Evolutionary conservation across 83 land plant species (phyloP).

Genomic region (Thuja plicata): DNA sequence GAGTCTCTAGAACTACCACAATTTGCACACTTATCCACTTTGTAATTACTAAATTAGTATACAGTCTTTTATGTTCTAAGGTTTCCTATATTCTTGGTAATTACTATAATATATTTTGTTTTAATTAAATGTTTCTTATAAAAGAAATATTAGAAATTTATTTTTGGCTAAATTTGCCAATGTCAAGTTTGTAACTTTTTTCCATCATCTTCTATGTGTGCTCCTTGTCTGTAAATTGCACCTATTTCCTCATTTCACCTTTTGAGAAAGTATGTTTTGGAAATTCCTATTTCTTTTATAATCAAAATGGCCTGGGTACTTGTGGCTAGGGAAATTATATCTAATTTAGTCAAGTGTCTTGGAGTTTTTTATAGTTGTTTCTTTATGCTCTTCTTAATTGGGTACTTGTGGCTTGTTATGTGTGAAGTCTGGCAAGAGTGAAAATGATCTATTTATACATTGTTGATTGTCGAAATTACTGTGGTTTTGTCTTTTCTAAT

Average conservation of each 20-base stretch:
- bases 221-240: neutral
- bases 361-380: neutral
- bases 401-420: too few relatives aligned
- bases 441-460: neutral
- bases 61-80: too few relatives aligned
- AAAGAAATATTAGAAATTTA: neutral
- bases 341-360: neutral
- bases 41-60: too few relatives aligned
- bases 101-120: too few relatives aligned
- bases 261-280: too few relatives aligned
- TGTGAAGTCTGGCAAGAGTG: conserved; percentile 72
- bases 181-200: neutral
- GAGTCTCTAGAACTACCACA: too few relatives aligned
- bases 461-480: neutral
- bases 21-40: neutral
- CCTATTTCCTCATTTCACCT: neutral
- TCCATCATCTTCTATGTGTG: too few relatives aligned
- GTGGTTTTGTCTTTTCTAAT: neutral
- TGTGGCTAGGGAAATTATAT: neutral
- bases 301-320: too few relatives aligned
- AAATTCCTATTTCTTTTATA: too few relatives aligned
- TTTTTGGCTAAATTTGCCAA: neutral
- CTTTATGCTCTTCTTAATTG: neutral
- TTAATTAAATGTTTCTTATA: too few relatives aligned
- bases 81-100: too few relatives aligned